phyloP scores from a whole-genome alignment of 805 yeast species.

The Candida loeiensis region DNA sequence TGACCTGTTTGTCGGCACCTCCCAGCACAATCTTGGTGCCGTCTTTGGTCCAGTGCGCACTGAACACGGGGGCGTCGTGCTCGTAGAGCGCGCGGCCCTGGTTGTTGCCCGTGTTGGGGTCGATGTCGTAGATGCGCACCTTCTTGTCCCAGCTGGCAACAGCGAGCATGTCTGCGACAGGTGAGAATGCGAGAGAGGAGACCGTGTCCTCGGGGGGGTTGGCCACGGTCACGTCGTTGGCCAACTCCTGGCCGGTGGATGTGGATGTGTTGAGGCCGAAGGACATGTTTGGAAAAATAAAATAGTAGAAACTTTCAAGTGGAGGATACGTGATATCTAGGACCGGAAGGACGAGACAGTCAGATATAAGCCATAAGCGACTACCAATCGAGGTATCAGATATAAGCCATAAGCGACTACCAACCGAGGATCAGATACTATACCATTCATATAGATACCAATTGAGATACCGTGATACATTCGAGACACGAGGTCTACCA shows the following conservation, averaged over 20 bases:
- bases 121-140: slow-evolving; percentile 87
- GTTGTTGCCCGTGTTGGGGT: slow-evolving; percentile 64
- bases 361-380: too few species aligned
- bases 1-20: slow-evolving; percentile 87
- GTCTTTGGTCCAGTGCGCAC: slow-evolving; percentile 79
- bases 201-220: slow-evolving; percentile 93
- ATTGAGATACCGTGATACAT: too few species aligned
- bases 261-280: slow-evolving; percentile 27
- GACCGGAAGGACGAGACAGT: too few species aligned
- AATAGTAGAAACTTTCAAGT: background rate
- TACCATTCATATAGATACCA: too few species aligned
- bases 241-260: slow-evolving; percentile 54
- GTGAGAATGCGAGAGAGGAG: slow-evolving; percentile 78
- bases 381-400: too few species aligned
- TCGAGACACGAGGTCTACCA: too few species aligned
- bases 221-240: slow-evolving; percentile 65
- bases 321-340: too few species aligned
- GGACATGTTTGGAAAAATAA: slow-evolving; percentile 6
- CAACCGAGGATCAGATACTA: too few species aligned
- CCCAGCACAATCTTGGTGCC: slow-evolving; percentile 87
- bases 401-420: too few species aligned
- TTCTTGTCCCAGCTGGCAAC: slow-evolving; percentile 94
- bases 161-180: slow-evolving; percentile 76
- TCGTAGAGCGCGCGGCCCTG: slow-evolving; percentile 88
- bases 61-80: slow-evolving; percentile 83